Evolutionary conservation across 257 asterid species (phyloP).

Genomic region (Nicotiana knightiana): DNA sequence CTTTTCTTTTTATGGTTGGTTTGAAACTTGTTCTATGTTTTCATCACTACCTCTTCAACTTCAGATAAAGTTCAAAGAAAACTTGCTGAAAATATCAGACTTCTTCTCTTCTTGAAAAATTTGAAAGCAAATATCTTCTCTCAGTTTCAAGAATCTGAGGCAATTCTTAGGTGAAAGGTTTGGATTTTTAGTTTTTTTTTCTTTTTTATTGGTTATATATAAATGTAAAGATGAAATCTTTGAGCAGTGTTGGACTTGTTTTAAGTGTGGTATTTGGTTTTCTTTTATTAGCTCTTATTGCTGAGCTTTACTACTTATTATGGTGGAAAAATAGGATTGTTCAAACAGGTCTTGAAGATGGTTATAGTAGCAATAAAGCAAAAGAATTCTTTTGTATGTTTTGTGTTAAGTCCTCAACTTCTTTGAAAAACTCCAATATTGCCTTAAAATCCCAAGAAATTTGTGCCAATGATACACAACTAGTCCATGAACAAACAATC

Average conservation of each 20-base stretch:
- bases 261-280: conserved; percentile 60
- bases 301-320: conserved; percentile 60
- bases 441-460: conserved; percentile 21
- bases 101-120: neutral
- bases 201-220: neutral
- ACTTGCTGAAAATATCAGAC: neutral
- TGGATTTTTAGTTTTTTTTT: neutral
- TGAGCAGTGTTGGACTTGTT: conserved; percentile 54
- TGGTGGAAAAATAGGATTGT: conserved; percentile 54
- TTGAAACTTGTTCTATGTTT: neutral
- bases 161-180: neutral
- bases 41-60: neutral
- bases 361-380: conserved; percentile 15
- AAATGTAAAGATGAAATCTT: conserved; percentile 41
- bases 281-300: conserved; percentile 48
- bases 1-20: neutral
- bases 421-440: conserved; percentile 7
- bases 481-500: conserved; percentile 37
- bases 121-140: conserved; percentile 1
- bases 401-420: conserved; percentile 32
- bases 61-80: neutral
- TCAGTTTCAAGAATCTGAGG: too few species aligned
- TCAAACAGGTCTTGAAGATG: conserved; percentile 30
- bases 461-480: conserved; percentile 28
- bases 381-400: conserved; percentile 21